Conservation (phyloP, 2,329 filamentous ascomycete genomes). For the Juglanconis sp. region DNA sequence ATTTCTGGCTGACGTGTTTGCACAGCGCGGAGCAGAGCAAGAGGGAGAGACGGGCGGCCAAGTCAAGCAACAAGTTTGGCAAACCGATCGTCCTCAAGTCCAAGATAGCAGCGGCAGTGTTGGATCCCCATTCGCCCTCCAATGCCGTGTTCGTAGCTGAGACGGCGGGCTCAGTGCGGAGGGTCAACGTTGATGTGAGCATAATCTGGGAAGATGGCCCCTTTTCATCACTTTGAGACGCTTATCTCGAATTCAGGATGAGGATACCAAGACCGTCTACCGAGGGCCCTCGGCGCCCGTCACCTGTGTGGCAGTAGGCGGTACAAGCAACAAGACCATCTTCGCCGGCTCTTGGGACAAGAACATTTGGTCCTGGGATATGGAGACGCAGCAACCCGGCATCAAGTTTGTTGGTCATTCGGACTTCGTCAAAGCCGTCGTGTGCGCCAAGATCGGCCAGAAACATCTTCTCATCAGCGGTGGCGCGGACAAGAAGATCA, state of each 20-base stretch:
- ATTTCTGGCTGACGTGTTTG: constrained; percentile 5
- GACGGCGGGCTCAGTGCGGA: constrained; percentile 76
- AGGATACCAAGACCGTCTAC: constrained; percentile 50
- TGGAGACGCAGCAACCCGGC: constrained; percentile 51
- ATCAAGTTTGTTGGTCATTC: constrained; percentile 70
- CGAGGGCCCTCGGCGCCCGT: constrained; percentile 76
- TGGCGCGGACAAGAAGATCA: constrained; percentile 73
- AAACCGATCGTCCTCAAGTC: constrained; percentile 76
- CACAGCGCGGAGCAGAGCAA: constrained; percentile 47
- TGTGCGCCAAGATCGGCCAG: constrained; percentile 58
- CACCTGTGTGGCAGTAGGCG: constrained; percentile 69
- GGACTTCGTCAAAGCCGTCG: constrained; percentile 87
- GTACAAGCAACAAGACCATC: constrained; percentile 53
- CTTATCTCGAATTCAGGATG: constrained; percentile 30
- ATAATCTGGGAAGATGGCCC: neutral
- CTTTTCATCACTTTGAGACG: neutral
- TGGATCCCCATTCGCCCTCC: constrained; percentile 60
- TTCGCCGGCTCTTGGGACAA: constrained; percentile 97
- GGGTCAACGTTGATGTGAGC: constrained; percentile 69
- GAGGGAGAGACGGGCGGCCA: constrained; percentile 62
- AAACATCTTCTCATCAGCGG: constrained; percentile 69
- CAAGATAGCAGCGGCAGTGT: constrained; percentile 75
- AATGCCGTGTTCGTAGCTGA: constrained; percentile 75
- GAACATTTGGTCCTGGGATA: constrained; percentile 80
- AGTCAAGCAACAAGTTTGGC: constrained; percentile 74